A percentile compares a stretch with the other conserved stretches of the same genome.
These are phyloP conservation scores for Fusarium austroafricanum DNA, from an alignment of 2,329 filamentous ascomycete species.

Conservation along the genomic window DNA sequence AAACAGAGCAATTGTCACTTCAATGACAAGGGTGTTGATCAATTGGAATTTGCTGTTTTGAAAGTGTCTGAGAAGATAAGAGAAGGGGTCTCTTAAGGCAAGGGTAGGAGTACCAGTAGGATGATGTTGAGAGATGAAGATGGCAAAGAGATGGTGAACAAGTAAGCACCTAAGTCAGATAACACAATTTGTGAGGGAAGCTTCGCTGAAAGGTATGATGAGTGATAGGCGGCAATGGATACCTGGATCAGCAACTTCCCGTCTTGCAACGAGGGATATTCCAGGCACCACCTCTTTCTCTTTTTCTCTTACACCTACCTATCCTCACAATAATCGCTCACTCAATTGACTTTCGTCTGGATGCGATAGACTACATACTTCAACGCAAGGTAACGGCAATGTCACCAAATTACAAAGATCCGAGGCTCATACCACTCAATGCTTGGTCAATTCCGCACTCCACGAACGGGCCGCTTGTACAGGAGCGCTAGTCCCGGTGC, in stretches of 20 bases:
- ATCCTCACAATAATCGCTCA: slow-evolving; percentile 36
- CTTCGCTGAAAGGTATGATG: slow-evolving; percentile 6
- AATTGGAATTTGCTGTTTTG: slow-evolving; percentile 29
- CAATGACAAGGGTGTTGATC: slow-evolving; percentile 18
- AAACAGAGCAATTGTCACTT: slow-evolving; percentile 31
- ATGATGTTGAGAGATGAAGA: background rate
- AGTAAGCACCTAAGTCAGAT: background rate
- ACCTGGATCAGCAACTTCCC: slow-evolving; percentile 12
- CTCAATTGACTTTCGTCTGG: slow-evolving; percentile 6
- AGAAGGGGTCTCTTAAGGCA: slow-evolving; percentile 13
- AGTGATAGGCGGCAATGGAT: background rate
- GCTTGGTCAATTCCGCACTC: slow-evolving; percentile 29
- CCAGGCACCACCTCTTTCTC: background rate
- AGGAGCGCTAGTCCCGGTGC: slow-evolving; percentile 23
- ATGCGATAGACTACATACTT: slow-evolving; percentile 20
- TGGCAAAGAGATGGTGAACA: background rate
- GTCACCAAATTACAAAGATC: slow-evolving; percentile 29
- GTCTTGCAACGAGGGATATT: slow-evolving; percentile 30
- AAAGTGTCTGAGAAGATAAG: slow-evolving; percentile 16
- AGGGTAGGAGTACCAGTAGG: background rate
- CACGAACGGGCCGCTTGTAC: slow-evolving; percentile 38
- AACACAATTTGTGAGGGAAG: slow-evolving; percentile 18
- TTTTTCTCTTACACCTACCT: background rate
- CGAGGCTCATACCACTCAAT: slow-evolving; percentile 14
- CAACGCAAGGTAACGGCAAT: slow-evolving; percentile 24